These are phyloP conservation scores for Coemansia sp. DNA, from an alignment of 192 early-diverging fungal species.

Conservation along the genomic window DNA sequence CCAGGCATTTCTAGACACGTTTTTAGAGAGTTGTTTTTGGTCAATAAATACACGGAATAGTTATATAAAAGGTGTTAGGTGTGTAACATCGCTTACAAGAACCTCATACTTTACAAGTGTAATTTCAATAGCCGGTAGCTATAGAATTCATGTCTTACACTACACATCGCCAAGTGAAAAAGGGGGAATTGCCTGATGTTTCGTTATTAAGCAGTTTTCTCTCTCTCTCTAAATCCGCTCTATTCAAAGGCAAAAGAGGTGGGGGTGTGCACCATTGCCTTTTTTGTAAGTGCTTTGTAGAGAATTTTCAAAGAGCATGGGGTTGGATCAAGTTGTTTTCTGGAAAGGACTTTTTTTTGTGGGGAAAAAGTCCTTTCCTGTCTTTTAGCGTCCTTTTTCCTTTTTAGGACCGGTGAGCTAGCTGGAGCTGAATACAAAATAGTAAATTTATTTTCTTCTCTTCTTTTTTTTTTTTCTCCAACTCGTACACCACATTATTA, in stretches of 20 bases:
- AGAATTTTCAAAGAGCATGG: not conserved
- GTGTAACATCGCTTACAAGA: too few species aligned
- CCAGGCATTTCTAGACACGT: too few species aligned
- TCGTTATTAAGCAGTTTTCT: not conserved
- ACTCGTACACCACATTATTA: not conserved
- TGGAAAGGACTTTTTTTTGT: not conserved
- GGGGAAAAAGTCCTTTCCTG: not conserved
- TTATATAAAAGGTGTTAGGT: too few species aligned
- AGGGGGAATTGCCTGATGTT: not conserved
- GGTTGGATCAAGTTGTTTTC: not conserved
- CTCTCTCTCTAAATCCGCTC: not conserved
- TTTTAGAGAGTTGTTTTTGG: too few species aligned
- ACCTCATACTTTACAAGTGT: too few species aligned
- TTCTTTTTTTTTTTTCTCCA: not conserved
- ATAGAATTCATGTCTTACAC: not conserved
- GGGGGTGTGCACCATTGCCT: not conserved
- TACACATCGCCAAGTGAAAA: not conserved
- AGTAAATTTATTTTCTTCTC: not conserved
- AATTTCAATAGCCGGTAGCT: too few species aligned
- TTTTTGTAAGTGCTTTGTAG: not conserved
- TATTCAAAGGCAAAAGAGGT: not conserved
- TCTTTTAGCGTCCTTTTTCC: not conserved
- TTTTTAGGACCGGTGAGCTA: not conserved
- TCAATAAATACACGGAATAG: too few species aligned
- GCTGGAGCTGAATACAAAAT: not conserved